Evolutionary conservation across 2,329 filamentous ascomycete genomes (phyloP), one percentile per base, ranked within the genome.

Genomic region (Botrytis paeoniae): DNA sequence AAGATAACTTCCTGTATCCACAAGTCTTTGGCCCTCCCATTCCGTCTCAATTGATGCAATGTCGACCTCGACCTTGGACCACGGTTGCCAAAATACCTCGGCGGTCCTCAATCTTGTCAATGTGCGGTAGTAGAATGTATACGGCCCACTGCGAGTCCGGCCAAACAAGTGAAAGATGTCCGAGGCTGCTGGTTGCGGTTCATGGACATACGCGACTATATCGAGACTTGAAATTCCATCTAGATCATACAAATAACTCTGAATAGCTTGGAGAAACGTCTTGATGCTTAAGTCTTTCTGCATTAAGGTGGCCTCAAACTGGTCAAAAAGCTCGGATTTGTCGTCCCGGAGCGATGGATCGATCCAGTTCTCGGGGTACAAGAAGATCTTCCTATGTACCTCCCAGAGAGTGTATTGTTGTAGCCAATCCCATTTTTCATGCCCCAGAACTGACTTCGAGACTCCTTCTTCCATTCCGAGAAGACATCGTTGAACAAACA

Each of bases 361-460:
- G 22, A 82, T 61, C 76, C 76, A 83, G 69, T 81, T 82, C 75
- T 83, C 81, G 0, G 81, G 81, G 45, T 79, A 81, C 3, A 82
- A 65, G 60, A 80, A 81, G 1, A 81, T 73, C 71, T 81, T 78
- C 0, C 78, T 74, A 69, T 80, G 79, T 1, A 80, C 81, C 66
- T 79, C 74, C 80, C 80, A 82, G 1, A 80, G 37, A 1, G 60
- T 51, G 39, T 81, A 79, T 37, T 72, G 63, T 25, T 73, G 41
- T 29, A 82, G 79, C 78, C 77, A 80, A 20, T 75, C 66, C 81
- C 80, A 81, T 14, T 66, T 66, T 12, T 45, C 63, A 32, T 48
- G 29, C 4, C 29, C 35, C 22, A 35, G 25, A 32, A 48, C 41
- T 10, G 59, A 43, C 5, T 39, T 69, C 41, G 45, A 10, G 22